A percentile compares a stretch with the other conserved stretches of the same genome.
phyloP scores from a whole-genome alignment of 345 rosid species.

The Melaleuca quinquenervia region DNA sequence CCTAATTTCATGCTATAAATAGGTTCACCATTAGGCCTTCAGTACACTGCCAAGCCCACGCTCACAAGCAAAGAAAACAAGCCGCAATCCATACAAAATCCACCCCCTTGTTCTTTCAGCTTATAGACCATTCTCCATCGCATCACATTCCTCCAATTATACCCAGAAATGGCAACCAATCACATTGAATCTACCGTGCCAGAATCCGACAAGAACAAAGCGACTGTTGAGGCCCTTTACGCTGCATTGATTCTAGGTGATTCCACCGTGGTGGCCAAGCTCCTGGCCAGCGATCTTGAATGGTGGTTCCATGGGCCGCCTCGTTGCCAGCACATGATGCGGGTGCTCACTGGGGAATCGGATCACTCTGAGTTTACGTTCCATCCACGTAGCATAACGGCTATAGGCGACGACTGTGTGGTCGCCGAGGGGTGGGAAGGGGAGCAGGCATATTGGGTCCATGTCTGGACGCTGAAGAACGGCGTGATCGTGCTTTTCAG shows the following conservation, averaged over 20 bases:
- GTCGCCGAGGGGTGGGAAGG: slow-evolving; percentile 92
- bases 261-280: slow-evolving; percentile 17
- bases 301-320: slow-evolving; percentile 97
- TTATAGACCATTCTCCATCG: not conserved
- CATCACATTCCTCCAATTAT: not conserved
- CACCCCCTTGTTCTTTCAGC: not conserved
- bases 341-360: slow-evolving; percentile 55
- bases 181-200: not conserved
- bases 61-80: not conserved
- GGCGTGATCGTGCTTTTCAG: slow-evolving; percentile 55
- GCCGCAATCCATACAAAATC: not conserved
- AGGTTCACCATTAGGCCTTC: not conserved
- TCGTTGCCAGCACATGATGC: slow-evolving; percentile 71
- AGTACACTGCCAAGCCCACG: not conserved
- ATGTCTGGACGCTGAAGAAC: slow-evolving; percentile 67
- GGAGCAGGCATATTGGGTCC: slow-evolving; percentile 76
- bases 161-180: not conserved
- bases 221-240: slow-evolving; percentile 28
- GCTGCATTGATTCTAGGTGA: slow-evolving; percentile 35
- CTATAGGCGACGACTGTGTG: slow-evolving; percentile 44
- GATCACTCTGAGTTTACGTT: slow-evolving; percentile 34
- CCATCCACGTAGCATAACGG: slow-evolving; percentile 55
- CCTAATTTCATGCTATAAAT: not conserved
- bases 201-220: slow-evolving; percentile 9
- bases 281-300: slow-evolving; percentile 60